Evolutionary conservation across 106 monocot genomes (phyloP), one percentile per base, ranked within the genome.

Genomic region (Narthecium ossifragum): DNA sequence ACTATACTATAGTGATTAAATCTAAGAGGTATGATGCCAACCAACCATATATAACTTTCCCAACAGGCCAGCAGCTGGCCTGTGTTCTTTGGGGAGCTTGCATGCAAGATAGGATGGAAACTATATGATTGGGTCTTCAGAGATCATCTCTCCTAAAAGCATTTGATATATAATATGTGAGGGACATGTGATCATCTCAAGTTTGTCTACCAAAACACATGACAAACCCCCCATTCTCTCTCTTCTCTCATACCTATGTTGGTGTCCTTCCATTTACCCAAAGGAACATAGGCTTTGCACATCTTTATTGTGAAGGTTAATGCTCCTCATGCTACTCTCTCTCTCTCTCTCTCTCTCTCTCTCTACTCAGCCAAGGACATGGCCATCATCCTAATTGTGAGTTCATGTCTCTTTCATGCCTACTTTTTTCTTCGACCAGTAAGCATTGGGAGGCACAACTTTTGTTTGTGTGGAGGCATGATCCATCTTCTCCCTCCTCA

Each of bases 271-370:
- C 59, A 32, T 59, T 39, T 38, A 26, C 22, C 59, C 22, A 59
- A 39, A 38, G 33, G 59, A 39, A 59, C 14, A 40, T 14, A 21
- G 31, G 28, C 31, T 30, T 13, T 21, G 31, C 21, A 31, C 38
- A 62, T 62, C 62, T 62, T 62, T 62, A 47, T 55, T 55, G 55
- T 33, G 55, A 55, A 55, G 55, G 55, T 33, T 55, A 55, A 55
- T 55, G 55, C 31, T 55, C 55, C 33, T 55, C 55, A 55, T 55
- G 55, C 55, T 8, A 8, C 25, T 27, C 29, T 28, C 29, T 53
- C 21, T 14, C 52, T 17, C 52, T 53, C 32, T 21, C 13, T 18
- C 13, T 33, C 15, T n/a, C 25, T 27, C 29, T 28, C 29, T 53
- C 21, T 14, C 52, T 17, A n/a, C 52, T 53, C 32, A 13, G 14